Evolutionary conservation across 2,329 filamentous ascomycete species (phyloP).

Genomic region (Cordyceps tenuipes): DNA sequence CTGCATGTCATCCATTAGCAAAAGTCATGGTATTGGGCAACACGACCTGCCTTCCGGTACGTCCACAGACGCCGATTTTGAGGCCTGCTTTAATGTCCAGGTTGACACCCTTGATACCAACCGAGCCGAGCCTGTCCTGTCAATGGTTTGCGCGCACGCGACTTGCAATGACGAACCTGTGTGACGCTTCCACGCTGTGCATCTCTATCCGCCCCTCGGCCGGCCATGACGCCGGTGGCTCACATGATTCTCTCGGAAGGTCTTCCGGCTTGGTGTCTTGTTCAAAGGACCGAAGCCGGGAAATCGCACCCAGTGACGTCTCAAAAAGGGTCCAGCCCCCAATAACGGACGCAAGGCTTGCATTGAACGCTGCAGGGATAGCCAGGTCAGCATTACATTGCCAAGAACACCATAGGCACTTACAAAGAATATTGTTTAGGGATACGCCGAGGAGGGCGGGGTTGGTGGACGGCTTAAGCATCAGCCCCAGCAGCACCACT

Average conservation of each 20-base stretch:
- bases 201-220: slow-evolving; percentile 9
- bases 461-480: slow-evolving; percentile 28
- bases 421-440: slow-evolving; percentile 20
- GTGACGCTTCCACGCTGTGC: slow-evolving; percentile 2
- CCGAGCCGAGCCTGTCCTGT: slow-evolving; percentile 15
- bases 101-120: slow-evolving; percentile 20
- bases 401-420: background rate
- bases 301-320: slow-evolving; percentile 20
- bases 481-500: slow-evolving; percentile 37
- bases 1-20: slow-evolving; percentile 13
- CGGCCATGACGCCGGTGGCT: slow-evolving; percentile 18
- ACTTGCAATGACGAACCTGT: background rate
- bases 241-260: slow-evolving; percentile 19
- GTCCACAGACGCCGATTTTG: slow-evolving; percentile 36
- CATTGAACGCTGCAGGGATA: slow-evolving; percentile 18
- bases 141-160: background rate
- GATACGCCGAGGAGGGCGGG: slow-evolving; percentile 22
- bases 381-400: background rate
- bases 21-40: background rate
- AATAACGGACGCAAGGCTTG: slow-evolving; percentile 24
- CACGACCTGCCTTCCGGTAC: slow-evolving; percentile 26
- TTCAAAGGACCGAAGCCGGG: slow-evolving; percentile 21
- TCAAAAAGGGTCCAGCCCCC: slow-evolving; percentile 25
- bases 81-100: slow-evolving; percentile 25
- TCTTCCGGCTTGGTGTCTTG: slow-evolving; percentile 17